A percentile compares a stretch with the other conserved stretches of the same genome.
Evolutionary conservation across 1,284 basidiomycete species (phyloP).

Genomic region (Apiotrichum siamense): DNA sequence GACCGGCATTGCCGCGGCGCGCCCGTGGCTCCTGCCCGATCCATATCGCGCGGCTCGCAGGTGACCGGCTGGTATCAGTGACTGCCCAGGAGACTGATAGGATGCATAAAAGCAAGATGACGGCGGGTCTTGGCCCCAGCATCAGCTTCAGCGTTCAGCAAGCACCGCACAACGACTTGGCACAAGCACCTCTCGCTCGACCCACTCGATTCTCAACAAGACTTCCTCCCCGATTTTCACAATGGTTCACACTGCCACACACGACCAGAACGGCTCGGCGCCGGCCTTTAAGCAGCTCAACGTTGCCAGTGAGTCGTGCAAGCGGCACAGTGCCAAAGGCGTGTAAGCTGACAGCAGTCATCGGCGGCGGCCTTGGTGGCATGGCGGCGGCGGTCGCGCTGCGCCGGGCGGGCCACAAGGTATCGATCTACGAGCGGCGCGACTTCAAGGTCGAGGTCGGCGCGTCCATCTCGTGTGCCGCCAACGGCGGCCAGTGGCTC

Average conservation of each 20-base stretch:
- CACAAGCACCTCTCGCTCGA: no score
- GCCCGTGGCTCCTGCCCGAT: no score
- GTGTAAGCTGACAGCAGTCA: conserved; percentile 8
- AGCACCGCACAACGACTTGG: no score
- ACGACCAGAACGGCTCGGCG: background rate
- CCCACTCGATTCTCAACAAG: no score
- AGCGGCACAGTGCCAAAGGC: background rate
- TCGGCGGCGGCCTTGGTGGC: conserved; percentile 37
- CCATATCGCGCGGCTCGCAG: no score
- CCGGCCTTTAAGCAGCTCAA: conserved; percentile 12
- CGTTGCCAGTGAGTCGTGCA: conserved; percentile 15
- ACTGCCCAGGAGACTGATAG: no score
- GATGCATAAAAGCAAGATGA: no score
- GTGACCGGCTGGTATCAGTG: no score
- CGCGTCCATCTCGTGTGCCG: conserved; percentile 38
- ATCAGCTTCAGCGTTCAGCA: no score
- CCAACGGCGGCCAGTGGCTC: conserved; percentile 34
- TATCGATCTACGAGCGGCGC: conserved; percentile 35
- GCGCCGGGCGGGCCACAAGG: conserved; percentile 31
- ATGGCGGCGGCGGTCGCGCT: conserved; percentile 32
- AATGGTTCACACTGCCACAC: background rate
- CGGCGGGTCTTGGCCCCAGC: no score
- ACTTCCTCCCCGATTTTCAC: no score
- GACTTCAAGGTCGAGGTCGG: conserved; percentile 39
- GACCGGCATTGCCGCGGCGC: no score